Conservation (phyloP, 768 basidiomycete species). For the Ramaria sp. region DNA sequence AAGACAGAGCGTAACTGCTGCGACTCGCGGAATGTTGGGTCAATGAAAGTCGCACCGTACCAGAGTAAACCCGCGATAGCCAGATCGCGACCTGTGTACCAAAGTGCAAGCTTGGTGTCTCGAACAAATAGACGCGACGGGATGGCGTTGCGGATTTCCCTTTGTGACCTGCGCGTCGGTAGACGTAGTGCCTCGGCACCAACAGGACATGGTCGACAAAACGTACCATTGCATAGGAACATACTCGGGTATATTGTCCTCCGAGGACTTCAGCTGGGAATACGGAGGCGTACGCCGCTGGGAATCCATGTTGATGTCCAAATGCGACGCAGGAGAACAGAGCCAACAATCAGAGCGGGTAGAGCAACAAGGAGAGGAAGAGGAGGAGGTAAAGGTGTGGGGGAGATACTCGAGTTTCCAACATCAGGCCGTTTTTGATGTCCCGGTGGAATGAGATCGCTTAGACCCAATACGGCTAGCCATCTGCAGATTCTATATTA, state of each 20-base stretch:
- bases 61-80: not conserved
- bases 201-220: not conserved
- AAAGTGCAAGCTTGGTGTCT: not conserved
- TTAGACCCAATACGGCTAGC: too few species aligned
- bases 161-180: not conserved
- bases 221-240: conserved; percentile 38
- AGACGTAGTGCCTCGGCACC: not conserved
- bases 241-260: conserved; percentile 32
- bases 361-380: too few species aligned
- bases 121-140: not conserved
- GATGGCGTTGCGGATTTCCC: conserved; percentile 2
- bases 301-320: too few species aligned
- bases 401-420: too few species aligned
- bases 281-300: too few species aligned
- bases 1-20: not conserved
- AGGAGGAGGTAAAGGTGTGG: too few species aligned
- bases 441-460: too few species aligned
- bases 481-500: too few species aligned
- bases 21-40: conserved; percentile 20
- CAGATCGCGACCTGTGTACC: conserved; percentile 1
- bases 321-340: too few species aligned
- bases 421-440: too few species aligned
- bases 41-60: conserved; percentile 2
- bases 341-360: too few species aligned
- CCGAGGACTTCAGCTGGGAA: conserved; percentile 8